These are phyloP conservation scores for Penicillium odoratum DNA, from an alignment of 495 filamentous ascomycete species.

Conservation along the genomic window DNA sequence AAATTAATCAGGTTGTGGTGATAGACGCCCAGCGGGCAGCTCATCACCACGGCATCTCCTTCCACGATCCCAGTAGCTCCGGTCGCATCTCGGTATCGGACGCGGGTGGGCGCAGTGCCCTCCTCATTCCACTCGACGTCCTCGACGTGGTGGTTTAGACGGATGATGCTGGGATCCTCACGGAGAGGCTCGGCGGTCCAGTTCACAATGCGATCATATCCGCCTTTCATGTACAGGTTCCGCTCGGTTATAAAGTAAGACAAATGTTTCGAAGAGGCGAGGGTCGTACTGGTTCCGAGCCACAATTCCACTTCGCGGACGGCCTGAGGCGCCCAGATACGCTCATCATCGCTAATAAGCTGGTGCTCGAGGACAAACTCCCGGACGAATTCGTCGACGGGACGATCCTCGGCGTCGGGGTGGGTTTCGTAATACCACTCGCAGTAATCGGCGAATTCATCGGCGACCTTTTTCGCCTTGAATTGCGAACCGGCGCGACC, in stretches of 20 bases:
- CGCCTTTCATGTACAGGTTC: conserved; percentile 30
- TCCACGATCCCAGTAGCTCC: conserved; percentile 8
- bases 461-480: conserved; percentile 29
- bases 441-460: conserved; percentile 28
- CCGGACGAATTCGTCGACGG: conserved; percentile 23
- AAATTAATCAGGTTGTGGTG: conserved; percentile 28
- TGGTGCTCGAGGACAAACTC: conserved; percentile 25
- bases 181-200: conserved; percentile 21
- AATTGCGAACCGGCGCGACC: conserved; percentile 28
- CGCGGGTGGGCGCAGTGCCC: conserved; percentile 10
- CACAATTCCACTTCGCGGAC: conserved; percentile 27
- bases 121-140: conserved; percentile 22
- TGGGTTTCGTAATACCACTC: conserved; percentile 29
- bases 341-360: conserved; percentile 28
- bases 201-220: conserved; percentile 28
- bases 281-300: conserved; percentile 22
- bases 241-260: conserved; percentile 29
- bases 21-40: conserved; percentile 22
- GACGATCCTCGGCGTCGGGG: conserved; percentile 24
- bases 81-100: conserved; percentile 19
- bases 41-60: conserved; percentile 26
- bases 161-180: conserved; percentile 14
- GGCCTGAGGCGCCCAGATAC: conserved; percentile 26
- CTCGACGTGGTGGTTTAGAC: conserved; percentile 23
- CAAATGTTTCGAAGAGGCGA: conserved; percentile 28